These are phyloP conservation scores for Neltuma alba DNA, from an alignment of 306 rosid species.

Conservation along the genomic window DNA sequence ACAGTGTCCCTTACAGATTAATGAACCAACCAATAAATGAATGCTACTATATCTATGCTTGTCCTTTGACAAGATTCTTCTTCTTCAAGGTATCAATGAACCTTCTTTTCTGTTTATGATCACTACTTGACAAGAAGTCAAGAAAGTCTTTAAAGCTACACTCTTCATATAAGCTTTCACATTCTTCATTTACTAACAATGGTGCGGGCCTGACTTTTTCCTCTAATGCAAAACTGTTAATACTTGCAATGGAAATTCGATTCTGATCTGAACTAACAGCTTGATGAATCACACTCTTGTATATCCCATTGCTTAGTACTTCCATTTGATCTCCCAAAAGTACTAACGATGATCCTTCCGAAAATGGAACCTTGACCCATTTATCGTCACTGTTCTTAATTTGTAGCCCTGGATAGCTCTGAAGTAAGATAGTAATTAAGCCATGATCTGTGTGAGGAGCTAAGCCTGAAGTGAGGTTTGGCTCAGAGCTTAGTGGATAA, in stretches of 20 bases:
- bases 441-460: conserved; percentile 33
- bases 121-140: not conserved
- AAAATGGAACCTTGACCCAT: conserved; percentile 15
- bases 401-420: conserved; percentile 26
- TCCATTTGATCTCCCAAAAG: conserved; percentile 8
- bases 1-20: not conserved
- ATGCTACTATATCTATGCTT: not conserved
- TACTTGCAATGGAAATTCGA: not conserved
- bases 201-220: conserved; percentile 10
- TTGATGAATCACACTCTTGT: conserved; percentile 6
- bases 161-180: not conserved
- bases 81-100: not conserved
- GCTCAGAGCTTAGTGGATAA: conserved; percentile 31
- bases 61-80: not conserved
- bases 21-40: not conserved
- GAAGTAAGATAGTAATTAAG: not conserved
- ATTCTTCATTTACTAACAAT: conserved; percentile 13
- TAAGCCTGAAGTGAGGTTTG: conserved; percentile 15
- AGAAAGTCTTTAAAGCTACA: not conserved
- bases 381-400: conserved; percentile 23
- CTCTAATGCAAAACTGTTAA: conserved; percentile 10
- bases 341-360: not conserved
- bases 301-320: not conserved
- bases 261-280: not conserved
- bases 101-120: not conserved